These are phyloP conservation scores for Vaccinium corymbosum DNA, from an alignment of 148 eudicot genomes.

Conservation along the genomic window DNA sequence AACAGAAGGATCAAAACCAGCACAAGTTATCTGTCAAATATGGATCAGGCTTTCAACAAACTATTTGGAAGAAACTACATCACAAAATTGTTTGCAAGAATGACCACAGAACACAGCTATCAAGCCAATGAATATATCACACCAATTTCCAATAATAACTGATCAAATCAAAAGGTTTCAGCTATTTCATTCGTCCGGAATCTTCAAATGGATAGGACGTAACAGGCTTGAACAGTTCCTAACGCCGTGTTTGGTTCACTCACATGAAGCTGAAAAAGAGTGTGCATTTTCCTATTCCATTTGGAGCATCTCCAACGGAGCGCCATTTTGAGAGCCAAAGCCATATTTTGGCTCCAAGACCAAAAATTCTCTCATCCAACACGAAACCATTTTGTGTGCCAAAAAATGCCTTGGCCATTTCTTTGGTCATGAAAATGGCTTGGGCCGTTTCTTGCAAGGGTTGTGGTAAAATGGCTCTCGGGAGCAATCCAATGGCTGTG, in stretches of 20 bases:
- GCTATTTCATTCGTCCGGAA: background rate
- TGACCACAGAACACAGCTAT: background rate
- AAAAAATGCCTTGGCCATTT: no score
- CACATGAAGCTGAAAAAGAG: background rate
- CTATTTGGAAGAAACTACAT: slow-evolving; percentile 4
- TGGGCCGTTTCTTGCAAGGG: no score
- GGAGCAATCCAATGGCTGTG: no score
- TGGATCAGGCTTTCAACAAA: background rate
- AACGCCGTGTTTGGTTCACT: background rate
- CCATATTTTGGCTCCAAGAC: no score
- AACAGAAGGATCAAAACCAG: slow-evolving; percentile 7
- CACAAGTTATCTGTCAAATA: background rate
- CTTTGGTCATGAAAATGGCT: no score
- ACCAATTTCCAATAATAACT: background rate
- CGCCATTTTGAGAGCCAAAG: no score
- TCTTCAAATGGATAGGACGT: background rate
- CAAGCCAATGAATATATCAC: background rate
- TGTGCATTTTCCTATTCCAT: background rate
- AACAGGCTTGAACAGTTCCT: background rate
- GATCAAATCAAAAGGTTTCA: background rate
- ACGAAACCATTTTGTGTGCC: no score
- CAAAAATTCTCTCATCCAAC: no score
- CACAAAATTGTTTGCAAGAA: background rate
- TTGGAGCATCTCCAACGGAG: background rate
- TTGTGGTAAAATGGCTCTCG: no score